Evolutionary conservation across 2,329 filamentous ascomycete species (phyloP).

Genomic region (Thyridium curvatum): DNA sequence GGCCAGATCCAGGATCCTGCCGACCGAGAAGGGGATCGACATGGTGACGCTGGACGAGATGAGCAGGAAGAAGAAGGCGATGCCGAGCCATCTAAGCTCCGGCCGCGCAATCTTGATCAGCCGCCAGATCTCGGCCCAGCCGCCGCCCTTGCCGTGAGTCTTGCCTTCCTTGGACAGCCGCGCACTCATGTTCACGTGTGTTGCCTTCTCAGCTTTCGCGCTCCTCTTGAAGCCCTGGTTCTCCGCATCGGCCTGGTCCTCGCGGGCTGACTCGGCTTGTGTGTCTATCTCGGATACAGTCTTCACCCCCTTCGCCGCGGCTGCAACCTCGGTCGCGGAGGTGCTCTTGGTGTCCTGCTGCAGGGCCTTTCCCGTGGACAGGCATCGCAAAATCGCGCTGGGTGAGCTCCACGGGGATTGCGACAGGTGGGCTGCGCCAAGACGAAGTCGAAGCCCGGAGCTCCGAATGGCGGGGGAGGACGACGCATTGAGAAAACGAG

Average conservation of each 20-base stretch:
- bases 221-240: conserved; percentile 62
- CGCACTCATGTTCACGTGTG: conserved; percentile 83
- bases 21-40: conserved; percentile 94
- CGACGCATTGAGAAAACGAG: neutral
- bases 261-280: conserved; percentile 32
- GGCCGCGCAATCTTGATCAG: conserved; percentile 84
- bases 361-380: conserved; percentile 14
- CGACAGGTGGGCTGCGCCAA: neutral
- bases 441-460: neutral
- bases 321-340: conserved; percentile 6
- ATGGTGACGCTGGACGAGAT: conserved; percentile 91
- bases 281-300: conserved; percentile 5
- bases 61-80: conserved; percentile 80
- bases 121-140: conserved; percentile 73
- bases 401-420: conserved; percentile 9
- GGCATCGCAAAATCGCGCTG: conserved; percentile 11
- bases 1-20: conserved; percentile 88
- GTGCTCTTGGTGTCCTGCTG: conserved; percentile 9
- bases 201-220: conserved; percentile 79
- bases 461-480: neutral
- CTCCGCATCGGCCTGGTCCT: conserved; percentile 34
- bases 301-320: conserved; percentile 4
- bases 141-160: conserved; percentile 45
- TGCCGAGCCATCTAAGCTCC: conserved; percentile 68
- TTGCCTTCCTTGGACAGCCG: conserved; percentile 80